Conservation (phyloP, 2,329 filamentous ascomycete species). For the Trichoderma sp. region DNA sequence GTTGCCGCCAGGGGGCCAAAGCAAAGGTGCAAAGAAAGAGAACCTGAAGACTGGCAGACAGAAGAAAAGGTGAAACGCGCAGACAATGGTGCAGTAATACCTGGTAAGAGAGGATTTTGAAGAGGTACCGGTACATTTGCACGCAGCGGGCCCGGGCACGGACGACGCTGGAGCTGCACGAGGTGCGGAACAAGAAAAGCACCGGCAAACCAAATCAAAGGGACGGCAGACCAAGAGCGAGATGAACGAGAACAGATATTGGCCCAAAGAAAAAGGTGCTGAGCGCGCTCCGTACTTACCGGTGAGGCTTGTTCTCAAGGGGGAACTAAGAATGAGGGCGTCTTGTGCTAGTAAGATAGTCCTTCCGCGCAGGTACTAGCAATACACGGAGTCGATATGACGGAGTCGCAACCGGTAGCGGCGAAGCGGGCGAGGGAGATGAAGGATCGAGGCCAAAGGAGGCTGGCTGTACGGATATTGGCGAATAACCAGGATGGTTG, state of each 20-base stretch:
- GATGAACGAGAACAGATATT: not conserved
- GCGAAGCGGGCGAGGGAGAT: not conserved
- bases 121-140: constrained; percentile 25
- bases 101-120: constrained; percentile 15
- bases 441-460: not conserved
- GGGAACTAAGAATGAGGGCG: not conserved
- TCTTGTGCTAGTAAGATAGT: not conserved
- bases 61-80: constrained; percentile 13
- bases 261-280: not conserved
- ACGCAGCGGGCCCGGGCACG: constrained; percentile 3
- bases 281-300: constrained; percentile 19
- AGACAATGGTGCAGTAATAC: constrained; percentile 24
- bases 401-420: not conserved
- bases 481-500: not conserved
- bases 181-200: not conserved
- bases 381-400: not conserved
- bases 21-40: not conserved
- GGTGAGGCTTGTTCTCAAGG: constrained; percentile 11
- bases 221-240: not conserved
- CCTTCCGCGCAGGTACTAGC: not conserved
- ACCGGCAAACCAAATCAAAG: not conserved
- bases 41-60: not conserved
- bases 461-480: not conserved
- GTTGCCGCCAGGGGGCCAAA: not conserved
- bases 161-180: constrained; percentile 4